Percentiles rank a stretch among this genome's conserved stretches.
Conservation (phyloP, 2,329 filamentous ascomycete species). For the Tolypocladium sp. region DNA sequence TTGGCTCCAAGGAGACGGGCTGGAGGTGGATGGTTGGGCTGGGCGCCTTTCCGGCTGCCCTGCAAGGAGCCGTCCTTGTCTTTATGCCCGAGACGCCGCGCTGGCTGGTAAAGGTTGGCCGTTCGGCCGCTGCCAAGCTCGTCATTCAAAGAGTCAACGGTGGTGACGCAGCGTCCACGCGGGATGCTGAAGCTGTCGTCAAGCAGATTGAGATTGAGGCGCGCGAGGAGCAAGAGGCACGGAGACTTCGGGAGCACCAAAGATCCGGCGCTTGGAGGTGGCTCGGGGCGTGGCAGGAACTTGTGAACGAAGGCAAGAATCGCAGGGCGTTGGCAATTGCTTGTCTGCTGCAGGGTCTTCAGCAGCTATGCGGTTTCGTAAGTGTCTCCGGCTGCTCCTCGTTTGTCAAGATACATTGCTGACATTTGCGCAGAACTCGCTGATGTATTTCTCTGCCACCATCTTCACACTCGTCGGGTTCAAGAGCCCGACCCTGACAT, state of each 20-base stretch:
- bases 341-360: slow-evolving; percentile 75
- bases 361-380: slow-evolving; percentile 81
- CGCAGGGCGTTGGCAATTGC: slow-evolving; percentile 73
- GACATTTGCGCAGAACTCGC: slow-evolving; percentile 51
- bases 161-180: slow-evolving; percentile 28
- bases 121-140: slow-evolving; percentile 48
- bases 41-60: slow-evolving; percentile 64
- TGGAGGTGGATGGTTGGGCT: slow-evolving; percentile 93
- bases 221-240: slow-evolving; percentile 53
- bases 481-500: slow-evolving; percentile 67
- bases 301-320: slow-evolving; percentile 52
- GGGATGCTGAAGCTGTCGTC: slow-evolving; percentile 50
- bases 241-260: slow-evolving; percentile 22
- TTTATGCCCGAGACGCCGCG: slow-evolving; percentile 82
- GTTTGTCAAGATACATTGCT: neutral
- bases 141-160: slow-evolving; percentile 61
- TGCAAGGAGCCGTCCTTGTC: slow-evolving; percentile 61
- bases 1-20: slow-evolving; percentile 41
- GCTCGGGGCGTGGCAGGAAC: slow-evolving; percentile 40
- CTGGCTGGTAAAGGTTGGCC: slow-evolving; percentile 68
- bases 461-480: slow-evolving; percentile 75
- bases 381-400: slow-evolving; percentile 17
- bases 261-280: slow-evolving; percentile 20
- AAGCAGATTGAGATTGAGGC: slow-evolving; percentile 67
- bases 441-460: slow-evolving; percentile 87